phyloP scores from a whole-genome alignment of 306 rosid species.

The Astragalus glycyphyllos region DNA sequence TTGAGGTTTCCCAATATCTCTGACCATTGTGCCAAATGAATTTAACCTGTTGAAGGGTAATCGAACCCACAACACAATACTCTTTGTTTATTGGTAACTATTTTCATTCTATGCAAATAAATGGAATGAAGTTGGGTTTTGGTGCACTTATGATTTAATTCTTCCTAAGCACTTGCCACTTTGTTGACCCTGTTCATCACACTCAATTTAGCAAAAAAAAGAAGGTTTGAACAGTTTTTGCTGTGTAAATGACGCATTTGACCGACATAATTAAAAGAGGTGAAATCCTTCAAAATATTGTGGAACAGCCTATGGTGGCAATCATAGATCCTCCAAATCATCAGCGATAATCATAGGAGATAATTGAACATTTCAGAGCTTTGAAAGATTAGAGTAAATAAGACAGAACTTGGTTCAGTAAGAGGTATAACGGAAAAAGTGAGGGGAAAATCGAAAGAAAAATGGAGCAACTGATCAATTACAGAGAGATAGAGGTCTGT shows the following conservation, averaged over 20 bases:
- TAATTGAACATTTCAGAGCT: conserved; percentile 28
- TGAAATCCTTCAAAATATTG: conserved; percentile 13
- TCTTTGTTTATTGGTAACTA: conserved; percentile 26
- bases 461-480: neutral
- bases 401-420: neutral
- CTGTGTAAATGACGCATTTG: conserved; percentile 3
- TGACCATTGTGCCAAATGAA: conserved; percentile 18
- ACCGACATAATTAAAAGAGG: neutral
- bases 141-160: neutral
- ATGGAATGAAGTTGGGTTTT: neutral
- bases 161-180: neutral
- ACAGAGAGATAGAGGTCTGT: conserved; percentile 6
- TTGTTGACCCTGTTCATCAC: neutral
- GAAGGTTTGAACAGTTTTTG: conserved; percentile 1
- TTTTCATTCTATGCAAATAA: neutral
- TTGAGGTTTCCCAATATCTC: neutral
- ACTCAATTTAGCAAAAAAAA: neutral
- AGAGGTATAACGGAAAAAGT: neutral
- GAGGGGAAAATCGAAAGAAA: neutral
- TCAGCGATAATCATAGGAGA: neutral
- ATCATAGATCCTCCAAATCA: conserved; percentile 25
- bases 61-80: neutral
- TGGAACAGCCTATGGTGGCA: neutral
- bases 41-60: conserved; percentile 3
- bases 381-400: conserved; percentile 8